Evolutionary conservation across 768 basidiomycete genomes (phyloP).

Genomic region (Tricholoma terreum): DNA sequence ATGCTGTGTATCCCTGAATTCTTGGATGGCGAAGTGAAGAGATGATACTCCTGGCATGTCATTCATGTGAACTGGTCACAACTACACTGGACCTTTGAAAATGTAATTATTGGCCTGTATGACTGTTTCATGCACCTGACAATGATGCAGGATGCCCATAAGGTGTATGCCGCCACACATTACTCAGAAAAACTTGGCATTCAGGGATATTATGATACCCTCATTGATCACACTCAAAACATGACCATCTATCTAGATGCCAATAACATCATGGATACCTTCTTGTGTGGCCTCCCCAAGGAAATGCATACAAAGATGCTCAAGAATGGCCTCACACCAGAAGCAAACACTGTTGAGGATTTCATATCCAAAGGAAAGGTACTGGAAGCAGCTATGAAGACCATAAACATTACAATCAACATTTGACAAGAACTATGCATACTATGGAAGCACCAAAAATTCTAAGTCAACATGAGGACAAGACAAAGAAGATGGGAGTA

Average conservation of each 20-base stretch:
- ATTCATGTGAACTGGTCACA: background rate
- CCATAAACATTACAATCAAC: too few species aligned
- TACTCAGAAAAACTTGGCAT: background rate
- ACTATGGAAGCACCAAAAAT: background rate
- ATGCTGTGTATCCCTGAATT: background rate
- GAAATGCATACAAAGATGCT: background rate
- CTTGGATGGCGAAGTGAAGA: background rate
- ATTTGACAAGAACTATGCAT: background rate
- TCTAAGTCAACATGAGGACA: background rate
- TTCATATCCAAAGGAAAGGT: background rate
- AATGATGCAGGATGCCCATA: background rate
- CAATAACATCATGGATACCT: background rate
- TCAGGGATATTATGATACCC: constrained; percentile 9
- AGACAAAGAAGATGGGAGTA: background rate
- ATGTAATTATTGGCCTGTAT: background rate
- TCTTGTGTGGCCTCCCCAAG: background rate
- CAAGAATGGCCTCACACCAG: too few species aligned
- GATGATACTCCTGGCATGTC: too few species aligned
- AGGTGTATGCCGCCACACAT: background rate
- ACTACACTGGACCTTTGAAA: background rate
- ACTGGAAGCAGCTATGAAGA: background rate
- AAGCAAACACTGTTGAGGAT: background rate
- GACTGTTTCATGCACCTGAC: background rate
- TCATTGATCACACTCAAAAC: constrained; percentile 3
- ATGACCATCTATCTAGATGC: constrained; percentile 10